Base-by-base conservation (phyloP, 169 alveolate genomes). In the Babesia sp. region DNA sequence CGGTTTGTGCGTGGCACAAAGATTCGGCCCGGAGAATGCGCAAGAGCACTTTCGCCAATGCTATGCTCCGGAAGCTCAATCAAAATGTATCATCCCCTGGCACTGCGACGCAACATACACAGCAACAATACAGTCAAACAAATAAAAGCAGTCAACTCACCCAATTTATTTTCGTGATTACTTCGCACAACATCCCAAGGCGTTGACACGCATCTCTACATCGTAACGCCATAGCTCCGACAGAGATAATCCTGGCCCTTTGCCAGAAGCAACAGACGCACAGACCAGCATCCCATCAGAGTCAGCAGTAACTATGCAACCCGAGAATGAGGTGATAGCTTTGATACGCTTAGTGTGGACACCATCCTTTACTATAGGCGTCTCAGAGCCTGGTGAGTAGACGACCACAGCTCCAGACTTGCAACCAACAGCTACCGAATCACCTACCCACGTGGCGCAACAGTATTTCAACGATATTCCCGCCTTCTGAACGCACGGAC, bases 211-310 rank as follows among this genome's bases (percentile, higher is more conserved):
- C 74, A 64, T 64, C 4, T 37, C 74, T 8, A 64, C 74, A 29
- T 48, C 42, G 61, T 46, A 64, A 4, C 51, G 34, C 59, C 59
- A 64, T 16, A 11, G 36, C 61, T 64, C 51, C n/a, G 26, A 36
- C 45, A 64, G 9, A 33, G 46, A 8, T 24, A 36, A 53, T 8
- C 55, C 3, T 4, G 7, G 33, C 4, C 28, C 16, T 9, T 45
- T 3, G 16, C 42, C 77, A 11, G 36, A 29, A 24, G 24, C n/a
- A 28, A 70, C 63, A 39, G 39, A 2, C 9, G 66, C 45, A 39
- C 75, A 71, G 26, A 71, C 22, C 36, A 79, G 37, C 6, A 33
- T n/a, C 4, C 87, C 87, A 41, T 79, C 78, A n/a, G 87, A 69
- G 36, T 79, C 87, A 1, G 58, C 87, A 50, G 78, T 69, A 41